Base-by-base conservation (phyloP, 805 yeast species). In the Lipomyces lipofer region DNA sequence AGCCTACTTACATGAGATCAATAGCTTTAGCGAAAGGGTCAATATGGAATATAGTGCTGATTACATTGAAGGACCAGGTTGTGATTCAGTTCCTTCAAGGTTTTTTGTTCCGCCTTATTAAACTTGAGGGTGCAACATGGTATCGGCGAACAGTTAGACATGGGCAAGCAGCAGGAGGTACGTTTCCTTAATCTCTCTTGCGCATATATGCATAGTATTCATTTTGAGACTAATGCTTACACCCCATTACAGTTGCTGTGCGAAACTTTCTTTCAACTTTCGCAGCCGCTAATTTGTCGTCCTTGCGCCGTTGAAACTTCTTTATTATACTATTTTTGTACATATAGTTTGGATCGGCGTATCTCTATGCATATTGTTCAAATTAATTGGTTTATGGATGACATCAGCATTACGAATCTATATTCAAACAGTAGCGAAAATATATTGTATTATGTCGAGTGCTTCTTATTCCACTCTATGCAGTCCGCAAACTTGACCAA, bases 401-500 rank as follows among this genome's bases (percentile, higher is more conserved):
- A n/a, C n/a, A n/a, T n/a, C n/a, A n/a, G n/a, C n/a, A n/a, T n/a
- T n/a, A n/a, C n/a, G n/a, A n/a, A n/a, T n/a, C n/a, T n/a, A n/a
- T n/a, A n/a, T n/a, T n/a, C n/a, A n/a, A n/a, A n/a, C n/a, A n/a
- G n/a, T n/a, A n/a, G n/a, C n/a, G n/a, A n/a, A n/a, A n/a, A n/a
- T n/a, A n/a, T n/a, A n/a, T n/a, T n/a, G n/a, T n/a, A n/a, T n/a
- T n/a, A n/a, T n/a, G n/a, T 28, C 29, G 8, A 64, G 51, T 65
- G 69, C n/a, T 45, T 50, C 28, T 63, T 52, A 66, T 89, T 90
- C 97, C 97, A 91, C 30, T 66, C 65, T 32, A 87, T 83, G 52
- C 89, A 81, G 4, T 90, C 96, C 1, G 75, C 75, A 64, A 89
- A 90, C 64, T 75, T 81, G 32, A 94, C 96, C 50, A 86, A 69